Evolutionary conservation across 1,284 basidiomycete species (phyloP), one percentile per base, ranked within the genome.

Genomic region (Fomes fomentarius): DNA sequence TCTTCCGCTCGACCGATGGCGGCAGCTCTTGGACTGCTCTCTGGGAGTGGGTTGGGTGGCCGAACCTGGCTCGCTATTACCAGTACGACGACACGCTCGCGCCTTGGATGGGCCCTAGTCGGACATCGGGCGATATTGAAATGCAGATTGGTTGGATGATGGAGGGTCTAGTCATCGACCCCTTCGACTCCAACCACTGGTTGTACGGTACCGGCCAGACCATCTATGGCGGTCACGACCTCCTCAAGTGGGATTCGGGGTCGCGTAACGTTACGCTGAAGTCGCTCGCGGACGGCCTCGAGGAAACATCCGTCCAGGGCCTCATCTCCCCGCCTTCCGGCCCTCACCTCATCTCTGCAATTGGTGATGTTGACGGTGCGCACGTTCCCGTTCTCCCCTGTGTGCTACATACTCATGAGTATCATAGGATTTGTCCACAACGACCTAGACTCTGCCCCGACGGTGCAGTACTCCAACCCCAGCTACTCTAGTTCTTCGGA

Each of bases 171-270:
- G 73, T 70, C 12, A 85, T 85, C 50, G 78, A 87, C 66, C 84
- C 84, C 1, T 82, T 84, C 63, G 79, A 86, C 65, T 83, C 80
- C 1, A 78, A 86, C 64, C 84, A 86, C 64, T 85, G 82, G 82
- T 69, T 87, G 15, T 87, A 86, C 64, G 84, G 84, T 22, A 87
- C 83, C 21, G 83, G 83, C 31, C 76, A 72, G n/a, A 85, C 71
- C 3, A 75, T 85, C 35, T 80, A 82, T 40, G 85, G 84, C 9
- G 81, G 83, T 9, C 79, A 76, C 50, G 81, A 87, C 60, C 64
- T 77, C 37, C 60, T 69, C 14, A 68, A 82, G 68, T 86, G 84
- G 84, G 84, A 87, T 61, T 75, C 76, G 0, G 47, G 47, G 2
- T 65, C 62, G 2, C 83, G 78, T 63, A 86, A 85, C 57, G 76